Base-by-base conservation (phyloP, 208 protist species). In the Wallacemonas sp. region DNA sequence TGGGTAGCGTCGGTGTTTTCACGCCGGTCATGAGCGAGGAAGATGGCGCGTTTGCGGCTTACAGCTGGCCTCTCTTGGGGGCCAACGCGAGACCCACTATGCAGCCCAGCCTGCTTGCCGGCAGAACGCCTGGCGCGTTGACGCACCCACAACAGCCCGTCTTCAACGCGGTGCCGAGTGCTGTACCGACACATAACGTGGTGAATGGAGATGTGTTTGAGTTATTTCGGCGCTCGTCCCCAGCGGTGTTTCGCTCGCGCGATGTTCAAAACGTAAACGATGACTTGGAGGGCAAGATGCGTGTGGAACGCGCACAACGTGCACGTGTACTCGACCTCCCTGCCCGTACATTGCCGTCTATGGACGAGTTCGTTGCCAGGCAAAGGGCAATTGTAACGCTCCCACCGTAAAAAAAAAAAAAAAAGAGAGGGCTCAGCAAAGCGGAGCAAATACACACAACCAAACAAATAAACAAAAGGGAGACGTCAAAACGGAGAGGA, bases 1-100 rank as follows among this genome's bases (percentile, higher is more conserved):
- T 88, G 26, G 89, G 89, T 36, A 70, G 75, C 24, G 55, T 95
- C 3, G 89, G 89, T 9, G 85, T 81, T 22, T 91, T 84, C 47
- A 71, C 79, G 15, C 86, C 89, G 3, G 84, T 93, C 66, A 60
- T 90, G 22, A 51, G 66, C 1, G 83, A 95, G 33, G 86, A 88
- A 22, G 89, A 95, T 44, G 89, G 72, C 21, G 84, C 81, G 0
- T 46, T 93, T 12, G 89, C 77, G 14, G 89, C 83, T 14, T 84
- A 93, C 56, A 31, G 79, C 39, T 82, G 86, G 66, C 80, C 82
- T 2, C 74, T 94, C 22, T 26, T 94, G 24, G 44, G 76, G 22
- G 53, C 38, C 1, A 73, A 92, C 68, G 42, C 77, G 24, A 75
- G 72, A 2, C 75, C 69, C 22, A 51, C 80, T 2, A 68, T 89